Evolutionary conservation across 495 filamentous ascomycete species (phyloP).

Genomic region (Antarctomyces pellizariae): DNA sequence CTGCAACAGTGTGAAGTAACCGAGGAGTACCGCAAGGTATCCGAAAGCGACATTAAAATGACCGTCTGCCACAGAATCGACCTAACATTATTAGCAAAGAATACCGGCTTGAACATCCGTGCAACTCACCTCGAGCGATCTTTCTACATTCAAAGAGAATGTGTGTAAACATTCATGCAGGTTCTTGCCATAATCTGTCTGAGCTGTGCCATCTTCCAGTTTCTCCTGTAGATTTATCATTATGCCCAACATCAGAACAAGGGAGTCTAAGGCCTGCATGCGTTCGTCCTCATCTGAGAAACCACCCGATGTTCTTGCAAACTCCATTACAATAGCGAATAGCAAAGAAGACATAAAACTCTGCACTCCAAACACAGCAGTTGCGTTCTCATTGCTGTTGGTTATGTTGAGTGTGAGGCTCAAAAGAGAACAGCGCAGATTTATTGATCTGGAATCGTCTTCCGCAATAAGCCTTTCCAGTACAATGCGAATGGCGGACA

Average conservation of each 20-base stretch:
- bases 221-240: slow-evolving; percentile 93
- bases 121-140: slow-evolving; percentile 26
- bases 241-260: slow-evolving; percentile 60
- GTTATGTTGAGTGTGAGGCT: slow-evolving; percentile 70
- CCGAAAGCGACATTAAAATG: slow-evolving; percentile 74
- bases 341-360: slow-evolving; percentile 13
- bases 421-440: too few species aligned
- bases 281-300: slow-evolving; percentile 21
- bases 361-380: slow-evolving; percentile 35
- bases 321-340: slow-evolving; percentile 13
- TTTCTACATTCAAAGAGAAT: slow-evolving; percentile 27
- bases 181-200: too few species aligned
- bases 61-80: slow-evolving; percentile 63
- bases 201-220: too few species aligned
- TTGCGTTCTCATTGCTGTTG: slow-evolving; percentile 51
- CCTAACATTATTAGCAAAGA: too few species aligned
- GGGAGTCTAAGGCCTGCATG: slow-evolving; percentile 31
- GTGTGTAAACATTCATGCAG: slow-evolving; percentile 23
- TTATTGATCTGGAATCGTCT: too few species aligned
- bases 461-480: too few species aligned
- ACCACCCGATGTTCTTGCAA: slow-evolving; percentile 18
- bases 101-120: too few species aligned
- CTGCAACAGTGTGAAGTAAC: slow-evolving; percentile 44
- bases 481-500: too few species aligned
- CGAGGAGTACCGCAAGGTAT: slow-evolving; percentile 69